These are phyloP conservation scores for Rhypophila decipiens DNA, from an alignment of 495 filamentous ascomycete genomes.

Conservation along the genomic window DNA sequence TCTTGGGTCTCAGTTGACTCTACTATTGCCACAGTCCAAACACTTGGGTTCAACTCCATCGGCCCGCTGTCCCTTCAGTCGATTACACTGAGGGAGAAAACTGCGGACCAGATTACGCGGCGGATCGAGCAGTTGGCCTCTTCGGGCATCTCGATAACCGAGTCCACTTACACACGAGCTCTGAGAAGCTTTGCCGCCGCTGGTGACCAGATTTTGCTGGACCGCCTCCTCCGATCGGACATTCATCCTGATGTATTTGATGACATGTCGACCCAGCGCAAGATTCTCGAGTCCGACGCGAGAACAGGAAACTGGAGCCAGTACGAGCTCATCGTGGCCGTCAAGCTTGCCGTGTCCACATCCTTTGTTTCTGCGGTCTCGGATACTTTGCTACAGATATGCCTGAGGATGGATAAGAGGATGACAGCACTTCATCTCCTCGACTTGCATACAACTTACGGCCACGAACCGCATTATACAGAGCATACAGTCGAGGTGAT, in stretches of 20 bases:
- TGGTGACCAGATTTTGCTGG: conserved; percentile 50
- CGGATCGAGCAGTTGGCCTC: conserved; percentile 51
- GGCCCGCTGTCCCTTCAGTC: conserved; percentile 68
- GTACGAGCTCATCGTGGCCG: conserved; percentile 22
- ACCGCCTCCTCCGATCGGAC: conserved; percentile 57
- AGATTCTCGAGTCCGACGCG: conserved; percentile 16
- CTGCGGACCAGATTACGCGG: conserved; percentile 43
- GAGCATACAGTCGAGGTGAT: conserved; percentile 2
- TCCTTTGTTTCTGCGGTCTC: not conserved
- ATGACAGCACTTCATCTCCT: conserved; percentile 18
- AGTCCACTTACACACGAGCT: conserved; percentile 53
- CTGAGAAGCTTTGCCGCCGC: conserved; percentile 52
- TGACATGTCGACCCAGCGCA: conserved; percentile 51
- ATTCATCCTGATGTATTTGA: conserved; percentile 72
- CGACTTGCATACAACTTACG: conserved; percentile 22
- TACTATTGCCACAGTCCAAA: conserved; percentile 55
- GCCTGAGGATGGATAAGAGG: not conserved
- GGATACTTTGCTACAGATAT: conserved; percentile 6
- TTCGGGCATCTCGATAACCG: conserved; percentile 51
- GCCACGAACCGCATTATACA: conserved; percentile 3
- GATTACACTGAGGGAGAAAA: conserved; percentile 55
- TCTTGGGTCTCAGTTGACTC: conserved; percentile 55
- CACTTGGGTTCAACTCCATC: conserved; percentile 59
- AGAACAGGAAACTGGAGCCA: conserved; percentile 22
- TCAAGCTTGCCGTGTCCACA: conserved; percentile 7